These are phyloP conservation scores for Cyclocybe cylindracea DNA, from an alignment of 768 basidiomycete genomes.

Conservation along the genomic window DNA sequence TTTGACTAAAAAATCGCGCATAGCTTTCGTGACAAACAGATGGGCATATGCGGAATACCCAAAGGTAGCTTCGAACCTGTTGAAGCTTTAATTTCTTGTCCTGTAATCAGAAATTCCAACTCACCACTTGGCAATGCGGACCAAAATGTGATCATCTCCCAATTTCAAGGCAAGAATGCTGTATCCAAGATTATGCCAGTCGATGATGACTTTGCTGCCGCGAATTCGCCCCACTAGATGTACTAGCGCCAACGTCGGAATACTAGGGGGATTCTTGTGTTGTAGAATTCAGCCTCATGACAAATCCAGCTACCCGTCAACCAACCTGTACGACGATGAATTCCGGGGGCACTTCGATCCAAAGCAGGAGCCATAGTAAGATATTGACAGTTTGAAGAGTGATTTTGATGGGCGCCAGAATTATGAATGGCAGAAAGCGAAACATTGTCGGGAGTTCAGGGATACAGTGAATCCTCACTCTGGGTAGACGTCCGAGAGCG, in stretches of 20 bases:
- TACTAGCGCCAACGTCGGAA: slow-evolving; percentile 88
- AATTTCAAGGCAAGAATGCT: slow-evolving; percentile 86
- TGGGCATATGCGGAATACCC: slow-evolving; percentile 85
- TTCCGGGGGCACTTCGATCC: slow-evolving; percentile 68
- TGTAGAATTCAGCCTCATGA: neutral
- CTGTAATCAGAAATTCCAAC: slow-evolving; percentile 4
- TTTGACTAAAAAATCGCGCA: slow-evolving; percentile 68
- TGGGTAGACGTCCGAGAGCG: slow-evolving; percentile 66
- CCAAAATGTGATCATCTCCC: slow-evolving; percentile 67
- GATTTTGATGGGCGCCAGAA: slow-evolving; percentile 84
- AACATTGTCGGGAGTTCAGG: slow-evolving; percentile 59
- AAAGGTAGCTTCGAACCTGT: slow-evolving; percentile 83
- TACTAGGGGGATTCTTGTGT: slow-evolving; percentile 89
- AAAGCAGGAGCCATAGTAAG: slow-evolving; percentile 59
- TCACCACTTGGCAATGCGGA: slow-evolving; percentile 77
- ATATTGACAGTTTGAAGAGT: slow-evolving; percentile 66
- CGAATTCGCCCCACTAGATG: slow-evolving; percentile 68
- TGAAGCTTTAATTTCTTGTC: neutral
- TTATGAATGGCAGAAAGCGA: slow-evolving; percentile 57
- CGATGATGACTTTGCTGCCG: slow-evolving; percentile 88
- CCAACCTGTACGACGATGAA: slow-evolving; percentile 89
- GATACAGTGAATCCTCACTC: slow-evolving; percentile 68
- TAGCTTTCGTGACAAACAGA: slow-evolving; percentile 89
- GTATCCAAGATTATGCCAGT: slow-evolving; percentile 99
- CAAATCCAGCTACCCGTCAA: slow-evolving; percentile 1